These are phyloP conservation scores for Santalum album DNA, from an alignment of 164 flowering plant species.

Conservation along the genomic window DNA sequence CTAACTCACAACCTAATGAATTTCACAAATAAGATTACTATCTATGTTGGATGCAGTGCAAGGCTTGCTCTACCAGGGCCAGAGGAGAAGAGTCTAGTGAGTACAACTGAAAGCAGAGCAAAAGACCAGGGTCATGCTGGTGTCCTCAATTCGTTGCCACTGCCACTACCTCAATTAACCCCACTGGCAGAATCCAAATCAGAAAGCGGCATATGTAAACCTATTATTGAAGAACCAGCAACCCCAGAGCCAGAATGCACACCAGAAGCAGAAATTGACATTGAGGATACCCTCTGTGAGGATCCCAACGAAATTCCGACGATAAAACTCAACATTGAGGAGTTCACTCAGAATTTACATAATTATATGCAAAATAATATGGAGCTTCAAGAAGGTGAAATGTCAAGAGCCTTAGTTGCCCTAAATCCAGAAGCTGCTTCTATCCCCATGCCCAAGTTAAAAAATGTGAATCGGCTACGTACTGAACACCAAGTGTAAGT, in stretches of 20 bases:
- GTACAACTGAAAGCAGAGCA: neutral
- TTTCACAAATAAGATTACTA: neutral
- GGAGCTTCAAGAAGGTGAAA: constrained; percentile 63
- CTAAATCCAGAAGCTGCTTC: constrained; percentile 36
- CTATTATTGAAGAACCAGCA: constrained; percentile 72
- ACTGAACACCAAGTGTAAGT: constrained; percentile 55
- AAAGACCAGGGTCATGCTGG: neutral
- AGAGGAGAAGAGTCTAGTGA: constrained; percentile 61
- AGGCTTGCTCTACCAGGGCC: constrained; percentile 90
- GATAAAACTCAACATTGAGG: constrained; percentile 63
- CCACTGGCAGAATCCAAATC: constrained; percentile 9
- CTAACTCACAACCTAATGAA: neutral
- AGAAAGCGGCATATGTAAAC: constrained; percentile 18
- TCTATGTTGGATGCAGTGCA: constrained; percentile 49
- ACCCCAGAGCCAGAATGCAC: constrained; percentile 58
- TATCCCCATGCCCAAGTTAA: constrained; percentile 38
- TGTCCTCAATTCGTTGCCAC: neutral
- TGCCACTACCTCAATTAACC: neutral
- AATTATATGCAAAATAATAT: constrained; percentile 48
- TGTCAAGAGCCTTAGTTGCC: constrained; percentile 61
- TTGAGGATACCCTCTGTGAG: constrained; percentile 55
- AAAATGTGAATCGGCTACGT: constrained; percentile 36
- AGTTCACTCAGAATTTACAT: constrained; percentile 59
- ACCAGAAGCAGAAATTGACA: constrained; percentile 42
- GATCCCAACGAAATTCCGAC: constrained; percentile 87